A percentile compares a stretch with the other conserved stretches of the same genome.
Conservation (phyloP, 768 basidiomycete genomes). For the Suillus clintonianus region DNA sequence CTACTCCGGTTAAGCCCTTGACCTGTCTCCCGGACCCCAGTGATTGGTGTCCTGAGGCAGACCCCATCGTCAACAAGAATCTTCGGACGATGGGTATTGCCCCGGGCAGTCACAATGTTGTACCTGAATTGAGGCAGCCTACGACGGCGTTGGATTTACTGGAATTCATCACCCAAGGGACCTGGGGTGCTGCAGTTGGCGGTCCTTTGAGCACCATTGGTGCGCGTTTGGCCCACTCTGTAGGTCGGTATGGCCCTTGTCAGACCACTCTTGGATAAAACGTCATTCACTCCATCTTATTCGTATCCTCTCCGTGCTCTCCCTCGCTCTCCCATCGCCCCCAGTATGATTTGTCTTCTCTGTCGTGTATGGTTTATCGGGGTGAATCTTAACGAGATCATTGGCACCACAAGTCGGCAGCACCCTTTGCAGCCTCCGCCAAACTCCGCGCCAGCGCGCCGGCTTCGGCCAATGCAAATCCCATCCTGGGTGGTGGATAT, state of each 20-base stretch:
- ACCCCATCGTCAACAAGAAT: slow-evolving; percentile 31
- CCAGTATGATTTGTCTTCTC: background rate
- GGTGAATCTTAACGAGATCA: background rate
- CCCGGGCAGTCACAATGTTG: slow-evolving; percentile 21
- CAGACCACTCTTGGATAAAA: slow-evolving; percentile 20
- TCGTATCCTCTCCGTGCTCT: background rate
- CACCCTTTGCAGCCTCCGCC: background rate
- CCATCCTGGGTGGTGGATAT: background rate
- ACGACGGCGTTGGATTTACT: slow-evolving; percentile 29
- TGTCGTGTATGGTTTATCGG: background rate
- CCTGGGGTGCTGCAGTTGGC: slow-evolving; percentile 23
- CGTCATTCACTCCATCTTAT: background rate
- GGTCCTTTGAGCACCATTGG: slow-evolving; percentile 28
- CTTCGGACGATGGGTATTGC: slow-evolving; percentile 29
- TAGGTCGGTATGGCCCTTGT: slow-evolving; percentile 18
- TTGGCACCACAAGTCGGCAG: background rate
- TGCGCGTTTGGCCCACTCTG: slow-evolving; percentile 20
- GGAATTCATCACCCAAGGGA: slow-evolving; percentile 22
- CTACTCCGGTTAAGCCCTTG: slow-evolving; percentile 14
- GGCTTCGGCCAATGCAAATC: slow-evolving; percentile 6
- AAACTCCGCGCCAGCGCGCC: background rate
- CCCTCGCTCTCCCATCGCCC: slow-evolving; percentile 3
- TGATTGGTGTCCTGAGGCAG: slow-evolving; percentile 32
- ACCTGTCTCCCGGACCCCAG: slow-evolving; percentile 11
- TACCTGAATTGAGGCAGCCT: slow-evolving; percentile 1